phyloP scores from a whole-genome alignment of 192 early-diverging fungal genomes.

The Coemansia sp. region DNA sequence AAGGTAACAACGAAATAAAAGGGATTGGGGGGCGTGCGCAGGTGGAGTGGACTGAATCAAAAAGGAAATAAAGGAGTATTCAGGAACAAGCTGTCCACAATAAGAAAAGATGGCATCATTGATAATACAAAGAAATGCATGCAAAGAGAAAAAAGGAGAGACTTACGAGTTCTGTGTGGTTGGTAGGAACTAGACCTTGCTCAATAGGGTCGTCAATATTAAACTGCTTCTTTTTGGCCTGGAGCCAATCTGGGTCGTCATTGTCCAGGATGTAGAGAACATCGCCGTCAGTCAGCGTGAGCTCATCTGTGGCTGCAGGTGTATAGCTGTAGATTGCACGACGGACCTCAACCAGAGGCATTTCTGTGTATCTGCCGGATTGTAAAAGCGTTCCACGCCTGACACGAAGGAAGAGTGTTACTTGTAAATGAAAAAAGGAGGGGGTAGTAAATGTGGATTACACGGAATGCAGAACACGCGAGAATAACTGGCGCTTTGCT shows the following conservation, averaged over 20 bases:
- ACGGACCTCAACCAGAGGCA: conserved; percentile 59
- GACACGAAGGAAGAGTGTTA: background rate
- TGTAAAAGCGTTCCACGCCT: background rate
- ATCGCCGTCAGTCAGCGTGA: conserved; percentile 84
- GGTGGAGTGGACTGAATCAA: too few species aligned
- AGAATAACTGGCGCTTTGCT: too few species aligned
- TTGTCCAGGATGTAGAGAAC: conserved; percentile 83
- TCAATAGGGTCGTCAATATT: conserved; percentile 40
- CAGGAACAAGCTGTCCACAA: too few species aligned
- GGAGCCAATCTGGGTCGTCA: conserved; percentile 91
- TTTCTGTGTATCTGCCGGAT: background rate
- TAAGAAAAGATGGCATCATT: too few species aligned
- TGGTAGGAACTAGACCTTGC: conserved; percentile 85
- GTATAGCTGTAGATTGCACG: conserved; percentile 90
- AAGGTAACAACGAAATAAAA: background rate
- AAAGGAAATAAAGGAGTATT: too few species aligned
- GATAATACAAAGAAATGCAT: background rate
- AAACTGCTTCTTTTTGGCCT: conserved; percentile 69
- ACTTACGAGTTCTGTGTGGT: conserved; percentile 77
- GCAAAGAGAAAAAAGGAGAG: background rate
- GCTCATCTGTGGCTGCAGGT: conserved; percentile 80
- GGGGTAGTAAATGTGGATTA: background rate
- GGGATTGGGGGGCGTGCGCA: too few species aligned
- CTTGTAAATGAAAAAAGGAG: background rate
- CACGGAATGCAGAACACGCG: too few species aligned